Evolutionary conservation across 2,329 filamentous ascomycete genomes (phyloP).

Genomic region (Fulvia fulva): DNA sequence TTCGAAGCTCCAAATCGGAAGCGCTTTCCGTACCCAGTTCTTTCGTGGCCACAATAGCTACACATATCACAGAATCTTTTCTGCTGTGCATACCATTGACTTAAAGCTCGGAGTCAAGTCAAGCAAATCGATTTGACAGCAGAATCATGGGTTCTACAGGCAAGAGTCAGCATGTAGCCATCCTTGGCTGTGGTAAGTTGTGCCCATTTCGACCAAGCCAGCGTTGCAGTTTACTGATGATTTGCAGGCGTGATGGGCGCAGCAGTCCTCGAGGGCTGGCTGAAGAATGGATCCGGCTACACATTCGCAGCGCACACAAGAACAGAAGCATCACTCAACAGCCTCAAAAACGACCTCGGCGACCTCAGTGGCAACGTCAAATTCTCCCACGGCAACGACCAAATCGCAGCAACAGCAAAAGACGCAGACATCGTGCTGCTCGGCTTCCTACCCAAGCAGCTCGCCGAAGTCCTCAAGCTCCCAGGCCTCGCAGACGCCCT

Average conservation of each 20-base stretch:
- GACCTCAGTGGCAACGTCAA: not conserved
- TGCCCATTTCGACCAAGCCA: not conserved
- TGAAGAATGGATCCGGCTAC: slow-evolving; percentile 9
- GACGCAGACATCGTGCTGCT: slow-evolving; percentile 20
- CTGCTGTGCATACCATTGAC: not conserved
- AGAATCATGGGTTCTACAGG: not conserved
- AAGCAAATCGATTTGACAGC: not conserved
- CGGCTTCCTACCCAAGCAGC: slow-evolving; percentile 19
- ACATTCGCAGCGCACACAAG: slow-evolving; percentile 14
- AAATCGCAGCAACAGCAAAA: slow-evolving; percentile 7
- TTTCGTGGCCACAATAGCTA: not conserved
- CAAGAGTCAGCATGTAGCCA: slow-evolving; percentile 4
- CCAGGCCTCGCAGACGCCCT: slow-evolving; percentile 12
- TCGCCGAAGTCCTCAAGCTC: slow-evolving; percentile 9
- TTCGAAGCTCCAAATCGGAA: not conserved
- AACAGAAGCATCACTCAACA: slow-evolving; percentile 8
- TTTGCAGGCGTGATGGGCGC: slow-evolving; percentile 23
- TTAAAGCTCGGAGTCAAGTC: not conserved
- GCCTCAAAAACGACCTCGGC: slow-evolving; percentile 9
- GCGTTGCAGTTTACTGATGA: not conserved
- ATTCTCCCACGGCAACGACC: slow-evolving; percentile 9
- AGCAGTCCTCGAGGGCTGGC: slow-evolving; percentile 19
- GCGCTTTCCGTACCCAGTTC: not conserved
- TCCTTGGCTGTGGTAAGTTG: slow-evolving; percentile 8
- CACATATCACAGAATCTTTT: not conserved